A percentile compares a stretch with the other conserved stretches of the same genome.
Conservation (phyloP, 2,329 filamentous ascomycete species). For the Fusarium pseudoanthophilum region DNA sequence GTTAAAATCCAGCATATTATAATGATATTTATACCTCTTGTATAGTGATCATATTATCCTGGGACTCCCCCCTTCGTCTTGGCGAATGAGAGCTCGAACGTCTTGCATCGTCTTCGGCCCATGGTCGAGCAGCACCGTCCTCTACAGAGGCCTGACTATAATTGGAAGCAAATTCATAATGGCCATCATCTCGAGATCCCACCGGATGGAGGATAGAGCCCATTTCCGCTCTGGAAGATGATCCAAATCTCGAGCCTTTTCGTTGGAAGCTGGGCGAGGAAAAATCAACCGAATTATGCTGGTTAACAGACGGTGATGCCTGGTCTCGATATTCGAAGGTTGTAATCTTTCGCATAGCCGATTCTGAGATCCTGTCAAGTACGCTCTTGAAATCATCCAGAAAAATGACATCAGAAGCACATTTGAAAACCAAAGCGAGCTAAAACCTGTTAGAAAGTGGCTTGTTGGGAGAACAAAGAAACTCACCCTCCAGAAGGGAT, state of each 20-base stretch:
- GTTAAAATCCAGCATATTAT: fast-evolving
- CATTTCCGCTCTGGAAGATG: background rate
- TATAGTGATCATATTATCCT: background rate
- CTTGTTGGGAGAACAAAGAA: background rate
- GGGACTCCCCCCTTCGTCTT: background rate
- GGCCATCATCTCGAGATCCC: background rate
- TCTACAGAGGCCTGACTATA: background rate
- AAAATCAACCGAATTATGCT: background rate
- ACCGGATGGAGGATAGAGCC: background rate
- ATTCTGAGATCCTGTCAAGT: conserved; percentile 20
- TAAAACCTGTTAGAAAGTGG: background rate
- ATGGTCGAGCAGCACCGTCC: fast-evolving
- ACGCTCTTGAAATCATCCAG: conserved; percentile 30
- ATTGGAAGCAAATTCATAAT: background rate
- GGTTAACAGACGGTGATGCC: background rate
- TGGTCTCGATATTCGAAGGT: conserved; percentile 16
- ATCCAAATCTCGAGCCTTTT: background rate
- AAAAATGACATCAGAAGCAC: conserved; percentile 31
- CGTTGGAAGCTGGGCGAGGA: background rate
- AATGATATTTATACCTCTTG: background rate
- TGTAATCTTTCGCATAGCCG: conserved; percentile 26
- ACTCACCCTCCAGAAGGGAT: conserved; percentile 28
- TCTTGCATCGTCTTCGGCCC: background rate
- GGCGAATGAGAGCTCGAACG: background rate
- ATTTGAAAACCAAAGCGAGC: conserved; percentile 28